Evolutionary conservation across 2,329 filamentous ascomycete species (phyloP).

Genomic region (Cladophialophora psammophila): DNA sequence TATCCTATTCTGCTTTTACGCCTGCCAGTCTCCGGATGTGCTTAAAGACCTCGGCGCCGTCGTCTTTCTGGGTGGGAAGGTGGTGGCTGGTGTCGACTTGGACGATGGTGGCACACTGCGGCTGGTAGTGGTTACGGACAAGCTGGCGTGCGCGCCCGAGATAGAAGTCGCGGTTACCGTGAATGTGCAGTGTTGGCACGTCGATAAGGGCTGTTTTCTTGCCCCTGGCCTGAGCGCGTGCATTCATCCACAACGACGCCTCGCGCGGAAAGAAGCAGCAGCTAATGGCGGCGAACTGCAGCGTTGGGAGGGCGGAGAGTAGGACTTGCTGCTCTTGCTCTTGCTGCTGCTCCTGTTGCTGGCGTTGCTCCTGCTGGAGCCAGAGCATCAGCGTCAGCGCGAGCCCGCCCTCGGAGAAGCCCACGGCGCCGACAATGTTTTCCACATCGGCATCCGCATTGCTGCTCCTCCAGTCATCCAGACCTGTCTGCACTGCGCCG

Average conservation of each 20-base stretch:
- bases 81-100: not conserved
- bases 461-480: conserved; percentile 17
- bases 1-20: not conserved
- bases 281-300: conserved; percentile 18
- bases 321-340: not conserved
- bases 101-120: not conserved
- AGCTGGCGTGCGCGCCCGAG: conserved; percentile 2
- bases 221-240: conserved; percentile 10
- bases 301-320: conserved; percentile 13
- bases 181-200: conserved; percentile 23
- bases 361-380: conserved; percentile 22
- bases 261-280: conserved; percentile 22
- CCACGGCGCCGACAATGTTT: conserved; percentile 19
- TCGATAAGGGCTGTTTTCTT: conserved; percentile 12
- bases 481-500: conserved; percentile 17
- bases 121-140: not conserved
- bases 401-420: conserved; percentile 27
- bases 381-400: conserved; percentile 27
- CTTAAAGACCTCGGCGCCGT: not conserved
- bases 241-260: conserved; percentile 17
- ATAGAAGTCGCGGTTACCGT: conserved; percentile 19
- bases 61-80: not conserved
- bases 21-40: not conserved
- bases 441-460: conserved; percentile 20
- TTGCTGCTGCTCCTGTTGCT: not conserved